Percentiles rank a stretch among this genome's conserved stretches.
Evolutionary conservation across 164 flowering plant genomes (phyloP).

Genomic region (Tinospora cordifolia): DNA sequence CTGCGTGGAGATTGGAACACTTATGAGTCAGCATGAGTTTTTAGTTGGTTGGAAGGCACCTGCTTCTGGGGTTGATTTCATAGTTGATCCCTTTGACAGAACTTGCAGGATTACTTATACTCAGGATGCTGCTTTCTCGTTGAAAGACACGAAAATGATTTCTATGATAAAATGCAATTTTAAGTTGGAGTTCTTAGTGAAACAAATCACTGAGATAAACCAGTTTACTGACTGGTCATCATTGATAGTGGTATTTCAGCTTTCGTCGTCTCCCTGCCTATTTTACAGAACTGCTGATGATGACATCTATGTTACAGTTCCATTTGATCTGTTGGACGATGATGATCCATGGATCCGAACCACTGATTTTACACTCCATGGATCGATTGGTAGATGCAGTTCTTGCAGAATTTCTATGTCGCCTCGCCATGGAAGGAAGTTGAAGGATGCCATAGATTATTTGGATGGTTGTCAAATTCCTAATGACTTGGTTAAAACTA

Average conservation of each 20-base stretch:
- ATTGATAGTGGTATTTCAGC: conserved; percentile 45
- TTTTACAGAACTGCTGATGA: conserved; percentile 91
- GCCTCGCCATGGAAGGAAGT: conserved; percentile 51
- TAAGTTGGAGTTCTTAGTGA: conserved; percentile 65
- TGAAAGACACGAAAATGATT: conserved; percentile 26
- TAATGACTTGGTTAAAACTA: conserved; percentile 15
- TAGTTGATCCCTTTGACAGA: conserved; percentile 76
- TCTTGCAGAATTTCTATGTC: conserved; percentile 49
- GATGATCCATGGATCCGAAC: conserved; percentile 97
- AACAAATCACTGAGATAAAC: conserved; percentile 49
- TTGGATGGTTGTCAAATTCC: conserved; percentile 44
- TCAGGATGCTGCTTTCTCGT: conserved; percentile 60
- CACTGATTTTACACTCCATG: conserved; percentile 70
- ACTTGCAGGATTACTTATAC: conserved; percentile 58
- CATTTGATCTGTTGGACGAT: conserved; percentile 78
- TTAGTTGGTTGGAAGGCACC: conserved; percentile 73
- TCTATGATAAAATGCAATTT: conserved; percentile 69
- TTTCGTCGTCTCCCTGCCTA: conserved; percentile 60
- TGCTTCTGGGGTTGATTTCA: conserved; percentile 50
- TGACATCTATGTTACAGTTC: conserved; percentile 52
- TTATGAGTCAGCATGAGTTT: conserved; percentile 45
- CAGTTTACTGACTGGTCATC: conserved; percentile 26
- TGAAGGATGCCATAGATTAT: conserved; percentile 41
- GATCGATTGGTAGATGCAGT: conserved; percentile 77
- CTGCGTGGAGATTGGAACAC: conserved; percentile 47